A percentile compares a stretch with the other conserved stretches of the same genome.
These are phyloP conservation scores for Forsythia viridissima DNA, from an alignment of 257 asterid genomes.

Conservation along the genomic window DNA sequence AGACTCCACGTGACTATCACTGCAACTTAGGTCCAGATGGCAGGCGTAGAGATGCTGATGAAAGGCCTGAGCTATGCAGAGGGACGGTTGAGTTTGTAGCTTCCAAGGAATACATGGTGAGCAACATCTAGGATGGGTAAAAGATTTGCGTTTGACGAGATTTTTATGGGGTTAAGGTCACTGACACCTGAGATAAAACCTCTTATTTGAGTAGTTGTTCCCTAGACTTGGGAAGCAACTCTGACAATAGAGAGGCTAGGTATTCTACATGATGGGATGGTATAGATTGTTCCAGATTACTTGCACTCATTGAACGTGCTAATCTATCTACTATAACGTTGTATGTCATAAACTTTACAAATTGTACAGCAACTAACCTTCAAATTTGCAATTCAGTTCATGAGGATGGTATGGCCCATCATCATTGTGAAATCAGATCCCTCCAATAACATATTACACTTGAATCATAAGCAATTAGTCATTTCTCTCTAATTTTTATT, in stretches of 20 bases:
- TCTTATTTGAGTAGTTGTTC: background rate
- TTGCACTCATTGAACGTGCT: background rate
- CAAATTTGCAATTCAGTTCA: background rate
- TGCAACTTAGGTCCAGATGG: constrained; percentile 99
- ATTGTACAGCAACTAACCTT: background rate
- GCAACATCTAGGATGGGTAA: constrained; percentile 29
- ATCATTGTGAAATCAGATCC: background rate
- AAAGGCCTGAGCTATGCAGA: constrained; percentile 92
- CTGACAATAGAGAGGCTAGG: background rate
- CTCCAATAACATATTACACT: background rate
- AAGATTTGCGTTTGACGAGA: constrained; percentile 13
- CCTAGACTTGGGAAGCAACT: constrained; percentile 7
- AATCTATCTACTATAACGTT: background rate
- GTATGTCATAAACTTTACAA: background rate
- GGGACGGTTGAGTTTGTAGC: constrained; percentile 99
- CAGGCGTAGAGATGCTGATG: constrained; percentile 96
- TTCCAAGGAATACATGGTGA: constrained; percentile 84
- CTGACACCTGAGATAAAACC: constrained; percentile 5
- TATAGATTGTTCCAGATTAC: background rate
- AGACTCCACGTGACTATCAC: constrained; percentile 95
- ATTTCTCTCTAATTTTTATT: background rate
- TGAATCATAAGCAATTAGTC: background rate
- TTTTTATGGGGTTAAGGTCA: constrained; percentile 23
- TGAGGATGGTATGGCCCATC: background rate
- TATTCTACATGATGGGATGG: background rate